phyloP scores from a whole-genome alignment of 2,329 filamentous ascomycete genomes.

The Fusarium citri region DNA sequence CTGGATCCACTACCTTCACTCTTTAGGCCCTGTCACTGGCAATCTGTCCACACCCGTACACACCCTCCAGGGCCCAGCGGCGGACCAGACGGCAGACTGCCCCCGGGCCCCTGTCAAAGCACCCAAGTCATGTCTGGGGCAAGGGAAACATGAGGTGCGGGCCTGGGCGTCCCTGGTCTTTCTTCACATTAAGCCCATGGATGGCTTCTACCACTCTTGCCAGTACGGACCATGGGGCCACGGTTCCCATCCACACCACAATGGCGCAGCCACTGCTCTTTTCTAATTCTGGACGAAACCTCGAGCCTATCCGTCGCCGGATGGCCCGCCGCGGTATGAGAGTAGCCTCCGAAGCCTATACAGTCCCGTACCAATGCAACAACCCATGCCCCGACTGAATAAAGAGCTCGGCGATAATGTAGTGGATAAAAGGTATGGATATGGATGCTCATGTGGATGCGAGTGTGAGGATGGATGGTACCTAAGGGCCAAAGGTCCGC shows the following conservation, averaged over 20 bases:
- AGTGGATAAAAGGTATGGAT: slow-evolving; percentile 43
- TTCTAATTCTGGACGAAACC: slow-evolving; percentile 52
- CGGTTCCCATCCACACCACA: slow-evolving; percentile 45
- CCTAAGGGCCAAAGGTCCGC: slow-evolving; percentile 26
- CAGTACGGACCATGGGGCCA: slow-evolving; percentile 34
- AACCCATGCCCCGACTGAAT: slow-evolving; percentile 47
- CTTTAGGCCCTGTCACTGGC: slow-evolving; percentile 23
- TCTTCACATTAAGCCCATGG: slow-evolving; percentile 34
- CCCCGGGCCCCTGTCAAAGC: slow-evolving; percentile 43
- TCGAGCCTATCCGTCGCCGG: slow-evolving; percentile 44
- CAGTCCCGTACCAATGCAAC: slow-evolving; percentile 39
- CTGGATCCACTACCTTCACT: slow-evolving; percentile 39
- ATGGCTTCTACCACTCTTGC: slow-evolving; percentile 32
- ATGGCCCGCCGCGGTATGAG: slow-evolving; percentile 48
- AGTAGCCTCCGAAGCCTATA: slow-evolving; percentile 40
- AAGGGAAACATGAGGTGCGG: slow-evolving; percentile 47
- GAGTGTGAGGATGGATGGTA: slow-evolving; percentile 26
- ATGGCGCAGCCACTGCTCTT: slow-evolving; percentile 51
- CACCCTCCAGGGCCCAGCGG: slow-evolving; percentile 33
- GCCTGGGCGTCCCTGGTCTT: slow-evolving; percentile 34
- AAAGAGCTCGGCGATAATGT: slow-evolving; percentile 46
- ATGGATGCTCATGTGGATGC: slow-evolving; percentile 28
- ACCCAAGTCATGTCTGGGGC: slow-evolving; percentile 46
- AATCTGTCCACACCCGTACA: slow-evolving; percentile 30
- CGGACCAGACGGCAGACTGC: slow-evolving; percentile 47